Base-by-base conservation (phyloP, 805 yeast species). In the Metschnikowia aberdeeniae region DNA sequence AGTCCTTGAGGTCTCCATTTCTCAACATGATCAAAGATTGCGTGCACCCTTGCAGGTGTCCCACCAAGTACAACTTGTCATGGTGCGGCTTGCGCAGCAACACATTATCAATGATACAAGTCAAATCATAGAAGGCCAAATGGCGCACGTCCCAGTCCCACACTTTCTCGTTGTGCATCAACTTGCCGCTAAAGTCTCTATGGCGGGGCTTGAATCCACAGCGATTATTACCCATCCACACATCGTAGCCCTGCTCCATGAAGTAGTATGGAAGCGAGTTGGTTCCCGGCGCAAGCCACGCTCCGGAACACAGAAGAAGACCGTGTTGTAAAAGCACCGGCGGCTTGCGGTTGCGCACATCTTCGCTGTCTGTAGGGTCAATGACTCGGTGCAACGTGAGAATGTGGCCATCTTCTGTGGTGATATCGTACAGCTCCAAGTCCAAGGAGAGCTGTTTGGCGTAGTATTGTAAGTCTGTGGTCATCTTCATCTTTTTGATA, bases 121-220 rank as follows among this genome's bases (percentile, higher is more conserved):
- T 86, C 34, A 93, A 63, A 61, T 92, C 99, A 56, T 70, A 78
- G 46, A 73, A 72, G 0, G 90, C 92, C 82, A 93, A 80, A 37
- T 88, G 92, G n/a, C 74, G 65, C 41, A 93, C 75, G 58, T 87
- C 92, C 99, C 99, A 92, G 53, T 86, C 82, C 99, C 99, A 92
- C 80, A 85, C 86, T 41, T 70, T 57, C 31, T 70, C 67, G 50
- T 70, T 73, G 45, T 63, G 63, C 47, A 71, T 63, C 40, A 71
- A 60, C 38, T 68, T 66, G 1, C 73, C 73, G 24, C 52, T 48
- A 27, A 48, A 53, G 11, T 40, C 43, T 6, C 60, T 50, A 67
- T 90, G 96, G 42, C 73, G 67, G 0, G 95, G 86, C 33, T 77
- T 70, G 59, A 90, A 86, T 5, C 96, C 95, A 53, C 96, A 84